These are phyloP conservation scores for Auxenochlorella pyrenoidosa DNA, from an alignment of 139 green algal genomes.

Conservation along the genomic window DNA sequence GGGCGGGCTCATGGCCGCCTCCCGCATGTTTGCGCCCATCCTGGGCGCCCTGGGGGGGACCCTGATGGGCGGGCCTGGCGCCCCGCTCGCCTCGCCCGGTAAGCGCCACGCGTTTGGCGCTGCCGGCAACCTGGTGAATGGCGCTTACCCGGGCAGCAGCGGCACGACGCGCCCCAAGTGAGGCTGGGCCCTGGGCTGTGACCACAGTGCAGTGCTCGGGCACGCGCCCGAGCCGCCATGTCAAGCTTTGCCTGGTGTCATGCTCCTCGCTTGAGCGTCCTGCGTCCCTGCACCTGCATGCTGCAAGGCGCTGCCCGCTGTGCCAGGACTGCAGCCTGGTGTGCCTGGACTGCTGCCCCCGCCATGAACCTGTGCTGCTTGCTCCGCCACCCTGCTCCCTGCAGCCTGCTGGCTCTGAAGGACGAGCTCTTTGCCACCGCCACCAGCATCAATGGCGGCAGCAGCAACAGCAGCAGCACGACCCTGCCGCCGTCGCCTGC, in stretches of 20 bases:
- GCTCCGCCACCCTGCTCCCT: not conserved
- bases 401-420: constrained; percentile 35
- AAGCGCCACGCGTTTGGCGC: constrained; percentile 1
- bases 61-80: not conserved
- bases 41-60: constrained; percentile 23
- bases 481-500: not conserved
- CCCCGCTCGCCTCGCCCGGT: not conserved
- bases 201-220: no score
- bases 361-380: not conserved
- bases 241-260: no score
- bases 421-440: constrained; percentile 18
- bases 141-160: not conserved
- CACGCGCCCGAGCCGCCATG: no score
- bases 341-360: not conserved
- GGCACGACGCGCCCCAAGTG: constrained; percentile 6
- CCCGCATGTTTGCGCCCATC: constrained; percentile 28
- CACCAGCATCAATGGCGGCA: not conserved
- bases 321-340: not conserved
- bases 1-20: not conserved
- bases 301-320: not conserved
- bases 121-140: not conserved
- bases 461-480: not conserved
- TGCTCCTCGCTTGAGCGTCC: no score
- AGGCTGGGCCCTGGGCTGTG: not conserved
- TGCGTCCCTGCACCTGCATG: not conserved